phyloP scores from a whole-genome alignment of 441 rosid species.

The Metrosideros polymorpha region DNA sequence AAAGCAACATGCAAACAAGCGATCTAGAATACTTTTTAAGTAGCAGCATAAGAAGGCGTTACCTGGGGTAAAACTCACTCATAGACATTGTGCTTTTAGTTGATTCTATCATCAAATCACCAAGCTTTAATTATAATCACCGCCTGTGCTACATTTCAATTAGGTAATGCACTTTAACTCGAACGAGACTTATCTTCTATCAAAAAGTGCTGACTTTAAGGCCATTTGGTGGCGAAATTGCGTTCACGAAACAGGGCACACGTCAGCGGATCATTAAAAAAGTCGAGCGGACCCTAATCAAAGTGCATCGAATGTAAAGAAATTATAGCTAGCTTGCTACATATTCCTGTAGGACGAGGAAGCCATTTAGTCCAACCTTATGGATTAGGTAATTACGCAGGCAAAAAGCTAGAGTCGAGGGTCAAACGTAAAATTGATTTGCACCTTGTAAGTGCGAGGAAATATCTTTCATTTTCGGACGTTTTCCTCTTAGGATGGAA shows the following conservation, averaged over 20 bases:
- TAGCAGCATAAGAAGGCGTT: background rate
- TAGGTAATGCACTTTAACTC: background rate
- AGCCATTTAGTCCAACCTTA: background rate
- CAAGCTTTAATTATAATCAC: background rate
- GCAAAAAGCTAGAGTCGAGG: background rate
- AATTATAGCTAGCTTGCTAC: fast-evolving
- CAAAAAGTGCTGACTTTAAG: background rate
- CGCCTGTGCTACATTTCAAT: background rate
- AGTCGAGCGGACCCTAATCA: no score
- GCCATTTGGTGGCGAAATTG: background rate
- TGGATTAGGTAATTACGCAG: background rate
- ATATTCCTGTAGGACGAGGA: background rate
- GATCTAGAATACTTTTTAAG: background rate
- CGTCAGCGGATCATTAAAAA: background rate
- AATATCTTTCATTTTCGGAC: background rate
- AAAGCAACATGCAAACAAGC: background rate
- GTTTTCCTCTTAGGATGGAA: background rate
- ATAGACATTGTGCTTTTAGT: background rate
- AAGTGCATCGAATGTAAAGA: background rate
- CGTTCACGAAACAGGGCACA: background rate
- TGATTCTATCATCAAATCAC: background rate
- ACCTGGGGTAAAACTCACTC: background rate
- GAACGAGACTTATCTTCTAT: fast-evolving
- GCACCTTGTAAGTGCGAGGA: background rate
- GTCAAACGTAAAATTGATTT: background rate